These are phyloP conservation scores for Fraxinus pennsylvanica DNA, from an alignment of 257 asterid species.

Conservation along the genomic window DNA sequence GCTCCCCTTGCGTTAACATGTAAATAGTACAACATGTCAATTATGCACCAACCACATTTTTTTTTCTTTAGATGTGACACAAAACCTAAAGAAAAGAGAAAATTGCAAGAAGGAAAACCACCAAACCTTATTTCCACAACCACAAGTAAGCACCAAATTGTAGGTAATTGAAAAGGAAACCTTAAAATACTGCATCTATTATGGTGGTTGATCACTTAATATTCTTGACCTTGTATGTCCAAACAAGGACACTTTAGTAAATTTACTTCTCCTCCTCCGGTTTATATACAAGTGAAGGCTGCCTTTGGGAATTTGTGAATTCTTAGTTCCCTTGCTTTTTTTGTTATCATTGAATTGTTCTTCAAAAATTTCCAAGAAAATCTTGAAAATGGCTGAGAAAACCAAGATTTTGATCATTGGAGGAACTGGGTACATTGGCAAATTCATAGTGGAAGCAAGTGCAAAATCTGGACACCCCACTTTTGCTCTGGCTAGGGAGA, in stretches of 20 bases:
- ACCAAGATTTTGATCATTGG: slow-evolving; percentile 87
- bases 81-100: neutral
- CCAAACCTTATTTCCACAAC: neutral
- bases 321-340: neutral
- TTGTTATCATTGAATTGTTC: neutral
- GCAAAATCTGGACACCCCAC: slow-evolving; percentile 74
- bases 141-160: neutral
- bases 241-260: neutral
- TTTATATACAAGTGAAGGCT: neutral
- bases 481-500: slow-evolving; percentile 55
- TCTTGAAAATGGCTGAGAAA: slow-evolving; percentile 54
- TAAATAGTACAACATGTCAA: neutral
- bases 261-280: neutral
- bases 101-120: neutral
- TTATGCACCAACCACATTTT: neutral
- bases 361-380: neutral
- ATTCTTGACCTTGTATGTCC: neutral
- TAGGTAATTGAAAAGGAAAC: neutral
- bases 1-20: too few relatives aligned
- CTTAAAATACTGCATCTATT: neutral
- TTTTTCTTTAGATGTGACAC: neutral
- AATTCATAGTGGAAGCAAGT: slow-evolving; percentile 70
- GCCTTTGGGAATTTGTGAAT: neutral
- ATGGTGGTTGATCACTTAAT: neutral
- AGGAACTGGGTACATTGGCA: slow-evolving; percentile 82